These are phyloP conservation scores for Peniophora sp. DNA, from an alignment of 1,284 basidiomycete species.

Conservation along the genomic window DNA sequence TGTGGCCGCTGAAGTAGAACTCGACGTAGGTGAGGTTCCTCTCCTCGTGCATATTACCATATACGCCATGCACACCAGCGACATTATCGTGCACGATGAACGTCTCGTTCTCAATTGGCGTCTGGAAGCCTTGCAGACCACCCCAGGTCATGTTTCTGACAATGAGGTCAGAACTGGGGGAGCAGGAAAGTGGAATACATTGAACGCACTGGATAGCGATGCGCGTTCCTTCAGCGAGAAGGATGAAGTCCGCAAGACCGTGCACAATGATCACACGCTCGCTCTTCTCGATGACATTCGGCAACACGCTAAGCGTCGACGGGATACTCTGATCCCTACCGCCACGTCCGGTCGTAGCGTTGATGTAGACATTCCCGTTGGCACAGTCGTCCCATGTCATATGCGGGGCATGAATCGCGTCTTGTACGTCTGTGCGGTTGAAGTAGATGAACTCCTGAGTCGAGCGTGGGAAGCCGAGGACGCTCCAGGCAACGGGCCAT, in stretches of 20 bases:
- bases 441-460: conserved; percentile 42
- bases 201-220: conserved; percentile 48
- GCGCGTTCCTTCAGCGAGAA: conserved; percentile 49
- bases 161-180: neutral
- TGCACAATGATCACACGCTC: conserved; percentile 28
- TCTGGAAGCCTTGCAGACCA: conserved; percentile 31
- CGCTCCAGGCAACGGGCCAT: conserved; percentile 34
- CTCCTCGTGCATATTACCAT: conserved; percentile 28
- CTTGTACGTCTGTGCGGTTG: conserved; percentile 31
- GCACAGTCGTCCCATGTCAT: conserved; percentile 43
- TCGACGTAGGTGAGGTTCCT: conserved; percentile 36
- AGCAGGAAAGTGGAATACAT: neutral
- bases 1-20: conserved; percentile 49
- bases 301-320: conserved; percentile 28
- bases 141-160: conserved; percentile 32
- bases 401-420: conserved; percentile 53
- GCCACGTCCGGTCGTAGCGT: conserved; percentile 22
- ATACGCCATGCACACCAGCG: conserved; percentile 18
- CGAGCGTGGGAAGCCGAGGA: conserved; percentile 46
- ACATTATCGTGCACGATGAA: conserved; percentile 26
- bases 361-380: conserved; percentile 37
- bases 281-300: conserved; percentile 32
- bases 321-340: conserved; percentile 28
- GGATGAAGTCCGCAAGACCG: conserved; percentile 34
- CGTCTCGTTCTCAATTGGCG: conserved; percentile 26